Percentiles rank a stretch among this genome's conserved stretches.
Evolutionary conservation across 768 basidiomycete genomes (phyloP).

Genomic region (Sutorius australiensis): DNA sequence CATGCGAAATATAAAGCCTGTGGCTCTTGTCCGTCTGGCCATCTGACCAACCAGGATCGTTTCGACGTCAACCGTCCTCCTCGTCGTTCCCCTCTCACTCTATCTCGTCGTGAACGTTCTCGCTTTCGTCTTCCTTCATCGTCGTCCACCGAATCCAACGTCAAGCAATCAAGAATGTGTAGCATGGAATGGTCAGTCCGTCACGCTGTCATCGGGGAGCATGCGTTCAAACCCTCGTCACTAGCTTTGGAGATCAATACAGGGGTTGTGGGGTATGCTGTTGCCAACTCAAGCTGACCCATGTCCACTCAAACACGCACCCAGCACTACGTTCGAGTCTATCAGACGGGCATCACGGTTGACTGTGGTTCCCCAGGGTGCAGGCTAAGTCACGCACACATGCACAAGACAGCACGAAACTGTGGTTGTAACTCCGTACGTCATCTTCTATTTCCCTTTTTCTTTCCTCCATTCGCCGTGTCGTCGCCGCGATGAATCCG

Average conservation of each 20-base stretch:
- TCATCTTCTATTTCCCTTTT: not conserved
- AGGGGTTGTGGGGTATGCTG: conserved; percentile 40
- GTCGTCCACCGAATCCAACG: conserved; percentile 1
- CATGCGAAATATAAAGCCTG: conserved; percentile 30
- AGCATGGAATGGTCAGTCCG: conserved; percentile 50
- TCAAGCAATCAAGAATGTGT: conserved; percentile 41
- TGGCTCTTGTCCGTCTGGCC: conserved; percentile 1
- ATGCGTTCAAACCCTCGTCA: conserved; percentile 8
- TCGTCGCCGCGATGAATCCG: not conserved
- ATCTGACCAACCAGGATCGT: not conserved
- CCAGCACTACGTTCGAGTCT: conserved; percentile 62
- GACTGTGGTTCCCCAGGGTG: conserved; percentile 55
- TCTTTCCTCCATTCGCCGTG: not conserved
- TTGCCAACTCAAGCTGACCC: not conserved
- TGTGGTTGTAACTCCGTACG: conserved; percentile 51
- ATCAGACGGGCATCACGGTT: conserved; percentile 55
- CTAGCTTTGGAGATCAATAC: conserved; percentile 41
- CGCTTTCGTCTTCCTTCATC: not conserved
- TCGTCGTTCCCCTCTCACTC: not conserved
- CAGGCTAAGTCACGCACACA: conserved; percentile 53
- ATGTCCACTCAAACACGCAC: conserved; percentile 2
- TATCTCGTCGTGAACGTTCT: not conserved
- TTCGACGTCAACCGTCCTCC: not conserved
- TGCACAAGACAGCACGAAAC: conserved; percentile 53
- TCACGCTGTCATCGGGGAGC: not conserved